These are phyloP conservation scores for Waltergamsia citrina DNA, from an alignment of 2,329 filamentous ascomycete genomes.

Conservation along the genomic window DNA sequence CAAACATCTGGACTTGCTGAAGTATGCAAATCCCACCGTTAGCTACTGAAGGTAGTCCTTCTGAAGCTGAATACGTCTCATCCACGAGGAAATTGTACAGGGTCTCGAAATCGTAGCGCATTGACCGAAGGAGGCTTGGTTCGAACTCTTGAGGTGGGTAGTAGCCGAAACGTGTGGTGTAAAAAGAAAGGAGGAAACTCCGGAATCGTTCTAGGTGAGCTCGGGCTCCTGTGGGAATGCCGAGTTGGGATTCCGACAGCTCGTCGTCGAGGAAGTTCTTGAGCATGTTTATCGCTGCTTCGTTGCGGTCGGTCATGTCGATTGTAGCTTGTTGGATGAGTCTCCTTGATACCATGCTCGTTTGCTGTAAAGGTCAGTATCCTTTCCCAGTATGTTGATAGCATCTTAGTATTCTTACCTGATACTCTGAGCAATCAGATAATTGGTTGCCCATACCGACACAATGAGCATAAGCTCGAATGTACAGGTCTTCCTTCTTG, in stretches of 20 bases:
- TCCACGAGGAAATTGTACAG: slow-evolving; percentile 67
- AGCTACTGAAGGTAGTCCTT: slow-evolving; percentile 41
- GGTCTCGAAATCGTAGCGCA: slow-evolving; percentile 61
- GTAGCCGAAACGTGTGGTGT: slow-evolving; percentile 57
- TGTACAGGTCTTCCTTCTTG: slow-evolving; percentile 55
- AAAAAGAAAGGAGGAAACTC: slow-evolving; percentile 57
- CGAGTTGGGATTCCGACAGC: slow-evolving; percentile 55
- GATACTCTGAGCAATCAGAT: slow-evolving; percentile 46
- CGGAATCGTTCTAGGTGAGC: slow-evolving; percentile 66
- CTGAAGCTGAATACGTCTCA: slow-evolving; percentile 35
- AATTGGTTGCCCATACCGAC: slow-evolving; percentile 65
- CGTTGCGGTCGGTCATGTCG: slow-evolving; percentile 57
- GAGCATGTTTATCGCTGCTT: slow-evolving; percentile 47
- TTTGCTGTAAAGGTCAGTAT: slow-evolving; percentile 26
- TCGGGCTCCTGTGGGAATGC: slow-evolving; percentile 48
- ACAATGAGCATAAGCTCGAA: slow-evolving; percentile 67
- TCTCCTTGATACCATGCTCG: slow-evolving; percentile 47
- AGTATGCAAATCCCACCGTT: slow-evolving; percentile 61
- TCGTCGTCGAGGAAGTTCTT: slow-evolving; percentile 63
- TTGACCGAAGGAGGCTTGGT: slow-evolving; percentile 45
- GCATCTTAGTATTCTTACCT: slow-evolving; percentile 35
- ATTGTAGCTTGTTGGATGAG: slow-evolving; percentile 52
- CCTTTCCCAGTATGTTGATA: slow-evolving; percentile 5
- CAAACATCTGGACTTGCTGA: slow-evolving; percentile 59
- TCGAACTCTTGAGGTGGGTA: slow-evolving; percentile 60